Percentiles rank a stretch among this genome's conserved stretches.
phyloP scores from a whole-genome alignment of 208 protist species.

The Leishmania mexicana region DNA sequence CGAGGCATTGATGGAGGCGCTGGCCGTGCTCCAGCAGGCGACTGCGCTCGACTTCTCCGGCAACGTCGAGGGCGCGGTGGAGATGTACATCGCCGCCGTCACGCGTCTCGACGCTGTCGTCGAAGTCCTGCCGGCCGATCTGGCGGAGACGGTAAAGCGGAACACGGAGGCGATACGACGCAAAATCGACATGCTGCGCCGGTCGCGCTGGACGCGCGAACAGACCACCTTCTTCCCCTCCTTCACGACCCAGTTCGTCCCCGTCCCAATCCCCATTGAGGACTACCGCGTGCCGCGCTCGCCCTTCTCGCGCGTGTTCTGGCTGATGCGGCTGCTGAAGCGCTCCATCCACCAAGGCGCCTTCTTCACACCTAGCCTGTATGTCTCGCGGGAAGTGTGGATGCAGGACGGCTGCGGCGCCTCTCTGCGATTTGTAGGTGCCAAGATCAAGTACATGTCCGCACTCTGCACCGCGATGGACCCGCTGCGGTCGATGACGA shows the following conservation, averaged over 20 bases:
- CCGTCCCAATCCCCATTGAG: conserved; percentile 59
- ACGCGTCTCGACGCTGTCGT: conserved; percentile 54
- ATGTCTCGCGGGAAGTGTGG: conserved; percentile 79
- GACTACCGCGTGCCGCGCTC: conserved; percentile 54
- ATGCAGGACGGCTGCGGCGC: conserved; percentile 60
- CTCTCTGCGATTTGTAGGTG: conserved; percentile 47
- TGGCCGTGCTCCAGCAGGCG: conserved; percentile 76
- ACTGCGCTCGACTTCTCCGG: conserved; percentile 64
- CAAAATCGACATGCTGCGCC: conserved; percentile 64
- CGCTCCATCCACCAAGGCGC: conserved; percentile 77
- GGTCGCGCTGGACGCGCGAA: conserved; percentile 41
- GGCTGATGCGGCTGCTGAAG: conserved; percentile 76
- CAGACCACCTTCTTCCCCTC: conserved; percentile 52
- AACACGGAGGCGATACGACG: conserved; percentile 65
- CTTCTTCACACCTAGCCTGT: conserved; percentile 79
- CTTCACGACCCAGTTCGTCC: conserved; percentile 69
- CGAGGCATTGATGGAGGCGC: conserved; percentile 65
- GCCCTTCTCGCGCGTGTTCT: conserved; percentile 63
- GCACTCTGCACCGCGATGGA: conserved; percentile 69
- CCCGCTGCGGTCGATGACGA: conserved; percentile 55
- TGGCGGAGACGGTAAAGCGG: conserved; percentile 50
- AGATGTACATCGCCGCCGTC: conserved; percentile 67
- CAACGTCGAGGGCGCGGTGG: conserved; percentile 56
- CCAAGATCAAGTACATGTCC: conserved; percentile 70
- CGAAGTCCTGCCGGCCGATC: conserved; percentile 46